These are phyloP conservation scores for Triangularia setosa DNA, from an alignment of 2,329 filamentous ascomycete species.

Conservation along the genomic window DNA sequence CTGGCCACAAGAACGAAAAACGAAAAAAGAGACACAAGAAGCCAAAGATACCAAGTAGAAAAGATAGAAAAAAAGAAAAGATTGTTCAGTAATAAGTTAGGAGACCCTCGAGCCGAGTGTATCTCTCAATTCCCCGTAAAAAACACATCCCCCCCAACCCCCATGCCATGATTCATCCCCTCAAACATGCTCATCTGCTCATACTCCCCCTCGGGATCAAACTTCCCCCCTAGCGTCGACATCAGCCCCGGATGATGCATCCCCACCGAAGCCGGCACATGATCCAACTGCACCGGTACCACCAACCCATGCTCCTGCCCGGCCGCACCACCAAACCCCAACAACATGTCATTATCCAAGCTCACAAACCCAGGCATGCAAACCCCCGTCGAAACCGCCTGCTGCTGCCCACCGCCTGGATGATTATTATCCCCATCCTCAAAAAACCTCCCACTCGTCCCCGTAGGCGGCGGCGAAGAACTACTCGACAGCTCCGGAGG, in stretches of 20 bases:
- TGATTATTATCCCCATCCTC: not conserved
- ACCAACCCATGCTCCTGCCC: conserved; percentile 24
- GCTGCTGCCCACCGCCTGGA: too few relatives aligned
- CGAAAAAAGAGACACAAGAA: not conserved
- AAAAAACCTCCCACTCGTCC: conserved; percentile 11
- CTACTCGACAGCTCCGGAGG: conserved; percentile 59
- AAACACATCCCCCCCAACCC: conserved; percentile 48
- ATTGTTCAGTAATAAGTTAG: not conserved
- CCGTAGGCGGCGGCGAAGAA: conserved; percentile 49
- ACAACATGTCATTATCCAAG: conserved; percentile 42
- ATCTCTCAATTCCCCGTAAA: conserved; percentile 34
- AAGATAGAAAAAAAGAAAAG: not conserved
- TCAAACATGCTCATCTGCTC: not conserved
- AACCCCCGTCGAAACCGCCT: conserved; percentile 24
- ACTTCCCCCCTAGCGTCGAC: not conserved
- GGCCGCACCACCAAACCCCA: conserved; percentile 34
- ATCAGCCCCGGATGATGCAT: not conserved
- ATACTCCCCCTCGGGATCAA: not conserved
- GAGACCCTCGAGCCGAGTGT: not conserved
- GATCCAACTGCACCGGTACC: conserved; percentile 35
- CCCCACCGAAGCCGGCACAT: not conserved
- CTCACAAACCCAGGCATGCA: conserved; percentile 29
- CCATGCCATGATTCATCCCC: not conserved
- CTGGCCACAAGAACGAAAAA: not conserved
- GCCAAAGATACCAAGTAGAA: not conserved